Percentiles rank a stretch among this genome's conserved stretches.
Evolutionary conservation across 1,284 basidiomycete species (phyloP).

Genomic region (Austropuccinia psidii): DNA sequence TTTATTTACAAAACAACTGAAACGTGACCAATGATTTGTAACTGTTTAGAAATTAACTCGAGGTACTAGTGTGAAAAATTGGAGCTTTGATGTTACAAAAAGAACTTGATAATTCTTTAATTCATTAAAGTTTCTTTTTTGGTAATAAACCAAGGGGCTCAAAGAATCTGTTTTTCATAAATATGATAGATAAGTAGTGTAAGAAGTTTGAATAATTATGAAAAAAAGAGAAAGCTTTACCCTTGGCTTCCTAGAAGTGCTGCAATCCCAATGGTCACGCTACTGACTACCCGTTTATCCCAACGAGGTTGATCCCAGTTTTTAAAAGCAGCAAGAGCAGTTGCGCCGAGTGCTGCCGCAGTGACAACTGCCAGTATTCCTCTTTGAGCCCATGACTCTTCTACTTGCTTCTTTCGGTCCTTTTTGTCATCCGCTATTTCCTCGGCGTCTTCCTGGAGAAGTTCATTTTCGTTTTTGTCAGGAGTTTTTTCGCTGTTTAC

Average conservation of each 20-base stretch:
- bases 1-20: too few relatives aligned
- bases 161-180: too few relatives aligned
- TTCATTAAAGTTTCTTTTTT: too few relatives aligned
- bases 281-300: slow-evolving; percentile 62
- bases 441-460: background rate
- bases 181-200: too few relatives aligned
- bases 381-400: background rate
- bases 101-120: too few relatives aligned
- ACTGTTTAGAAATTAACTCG: too few relatives aligned
- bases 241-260: slow-evolving; percentile 63
- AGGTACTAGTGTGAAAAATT: too few relatives aligned
- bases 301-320: slow-evolving; percentile 63
- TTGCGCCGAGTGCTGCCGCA: background rate
- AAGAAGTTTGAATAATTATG: background rate
- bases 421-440: background rate
- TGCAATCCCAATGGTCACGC: slow-evolving; percentile 59
- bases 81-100: too few relatives aligned
- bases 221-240: slow-evolving; percentile 50
- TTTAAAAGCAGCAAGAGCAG: background rate
- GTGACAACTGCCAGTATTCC: background rate
- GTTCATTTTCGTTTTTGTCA: background rate
- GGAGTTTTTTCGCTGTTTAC: too few relatives aligned
- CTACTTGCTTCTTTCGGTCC: background rate
- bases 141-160: too few relatives aligned
- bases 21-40: too few relatives aligned